phyloP scores from a whole-genome alignment of 805 yeast genomes.

The Limtongozyma cylindracea region DNA sequence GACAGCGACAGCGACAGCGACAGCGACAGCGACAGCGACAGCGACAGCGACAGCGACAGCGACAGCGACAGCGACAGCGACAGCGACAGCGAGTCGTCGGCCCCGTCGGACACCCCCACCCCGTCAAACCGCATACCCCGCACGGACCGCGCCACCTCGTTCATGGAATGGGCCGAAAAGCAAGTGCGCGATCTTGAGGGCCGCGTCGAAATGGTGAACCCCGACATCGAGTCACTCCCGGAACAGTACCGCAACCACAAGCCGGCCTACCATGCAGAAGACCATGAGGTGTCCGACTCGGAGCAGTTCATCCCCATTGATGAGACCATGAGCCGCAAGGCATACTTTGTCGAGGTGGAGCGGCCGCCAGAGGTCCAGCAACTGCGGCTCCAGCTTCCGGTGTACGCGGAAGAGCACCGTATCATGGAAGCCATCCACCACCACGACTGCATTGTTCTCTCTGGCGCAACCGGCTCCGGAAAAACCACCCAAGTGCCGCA shows the following conservation, averaged over 20 bases:
- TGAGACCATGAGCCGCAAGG: conserved; percentile 24
- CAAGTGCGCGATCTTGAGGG: conserved; percentile 45
- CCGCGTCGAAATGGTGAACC: conserved; percentile 12
- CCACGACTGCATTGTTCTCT: conserved; percentile 69
- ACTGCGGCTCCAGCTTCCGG: conserved; percentile 57
- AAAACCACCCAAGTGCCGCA: conserved; percentile 98
- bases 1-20: too few species aligned
- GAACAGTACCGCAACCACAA: conserved; percentile 18
- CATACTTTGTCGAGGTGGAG: conserved; percentile 40
- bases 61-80: conserved; percentile 7
- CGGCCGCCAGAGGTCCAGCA: conserved; percentile 44
- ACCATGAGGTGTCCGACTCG: conserved; percentile 20
- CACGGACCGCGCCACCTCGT: conserved; percentile 21
- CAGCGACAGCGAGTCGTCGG: conserved; percentile 9
- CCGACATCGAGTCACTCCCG: conserved; percentile 6
- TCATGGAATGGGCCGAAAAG: conserved; percentile 74
- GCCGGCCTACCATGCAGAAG: conserved; percentile 42
- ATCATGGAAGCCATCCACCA: conserved; percentile 93
- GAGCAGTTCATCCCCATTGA: conserved; percentile 34
- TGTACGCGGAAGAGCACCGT: conserved; percentile 68
- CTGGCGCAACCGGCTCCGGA: conserved; percentile 98
- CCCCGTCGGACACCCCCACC: conserved; percentile 8
- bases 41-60: conserved; percentile 8
- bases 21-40: too few species aligned
- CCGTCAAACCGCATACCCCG: conserved; percentile 16